Evolutionary conservation across 2,329 filamentous ascomycete genomes (phyloP), one percentile per base, ranked within the genome.

Genomic region (Trichothecium roseum): DNA sequence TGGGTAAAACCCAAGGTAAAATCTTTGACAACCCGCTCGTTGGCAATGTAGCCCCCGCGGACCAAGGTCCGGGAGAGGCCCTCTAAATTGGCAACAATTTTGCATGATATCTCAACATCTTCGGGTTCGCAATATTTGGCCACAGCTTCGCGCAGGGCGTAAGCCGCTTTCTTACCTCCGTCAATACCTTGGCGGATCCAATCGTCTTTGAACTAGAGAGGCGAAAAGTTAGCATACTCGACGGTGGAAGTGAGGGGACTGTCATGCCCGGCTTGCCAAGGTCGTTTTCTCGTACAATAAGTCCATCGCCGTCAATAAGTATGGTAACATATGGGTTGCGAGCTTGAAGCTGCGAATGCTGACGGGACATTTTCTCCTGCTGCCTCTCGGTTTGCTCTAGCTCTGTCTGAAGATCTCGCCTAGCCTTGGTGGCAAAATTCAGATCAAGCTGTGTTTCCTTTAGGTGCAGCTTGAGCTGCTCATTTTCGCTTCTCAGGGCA

Each of bases 1-100:
- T 75, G 72, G 33, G 68, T 76, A 57, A 79, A 81, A 27, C 71
- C 77, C 39, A 64, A 48, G 18, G 66, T 63, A 55, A 80, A 81
- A 34, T 78, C 66, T 39, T 60, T 66, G 17, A 79, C 54, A 28
- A 64, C 59, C n/a, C 50, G 50, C 26, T 63, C 53, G 38, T 50
- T 62, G 10, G 61, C 57, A 24, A 74, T 46, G 34, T 54, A 57
- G 32, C 67, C 68, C 41, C 69, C 63, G 12, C 62, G 60, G 31
- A 56, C 55, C 59, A 78, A 60, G 16, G 68, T 64, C 40, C 59
- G 65, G 34, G 58, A 52, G 7, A 80, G 61, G 2, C 66, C 66
- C 2, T 51, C 47, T 22, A 78, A 49, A 45, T 78, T 75, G 45
- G 69, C 70, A 40, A 69, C 66, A 17, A 78, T 57, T 48, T 72